These are phyloP conservation scores for Rhododendron vialii DNA, from an alignment of 148 eudicot genomes.

Conservation along the genomic window DNA sequence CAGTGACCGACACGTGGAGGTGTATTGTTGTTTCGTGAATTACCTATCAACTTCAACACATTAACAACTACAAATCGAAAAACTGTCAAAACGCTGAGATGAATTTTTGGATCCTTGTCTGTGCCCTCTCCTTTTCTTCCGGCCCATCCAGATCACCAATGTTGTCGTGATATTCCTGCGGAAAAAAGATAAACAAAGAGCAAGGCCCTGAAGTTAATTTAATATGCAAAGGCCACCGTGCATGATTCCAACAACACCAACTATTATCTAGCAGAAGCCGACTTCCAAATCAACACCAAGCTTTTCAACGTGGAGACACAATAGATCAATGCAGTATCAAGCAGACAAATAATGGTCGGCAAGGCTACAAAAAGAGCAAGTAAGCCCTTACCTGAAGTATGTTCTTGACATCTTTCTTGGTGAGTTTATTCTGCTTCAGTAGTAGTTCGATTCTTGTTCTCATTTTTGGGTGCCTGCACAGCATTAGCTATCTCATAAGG, in stretches of 20 bases:
- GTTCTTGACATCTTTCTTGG: constrained; percentile 70
- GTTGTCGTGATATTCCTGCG: constrained; percentile 88
- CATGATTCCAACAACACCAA: background rate
- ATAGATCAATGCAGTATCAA: background rate
- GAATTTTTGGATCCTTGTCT: constrained; percentile 48
- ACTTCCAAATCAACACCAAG: background rate
- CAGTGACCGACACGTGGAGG: no score
- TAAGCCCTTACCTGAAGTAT: constrained; percentile 66
- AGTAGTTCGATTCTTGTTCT: constrained; percentile 85
- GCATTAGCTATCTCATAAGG: background rate
- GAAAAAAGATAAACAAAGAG: background rate
- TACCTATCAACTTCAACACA: no score
- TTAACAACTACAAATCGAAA: background rate
- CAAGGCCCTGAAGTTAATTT: background rate
- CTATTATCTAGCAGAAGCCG: background rate
- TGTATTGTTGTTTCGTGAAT: no score
- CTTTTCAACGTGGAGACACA: background rate
- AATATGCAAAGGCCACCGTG: background rate
- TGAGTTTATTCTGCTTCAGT: constrained; percentile 85
- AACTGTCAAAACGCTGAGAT: background rate
- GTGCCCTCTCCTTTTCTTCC: constrained; percentile 92
- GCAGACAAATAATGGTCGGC: background rate
- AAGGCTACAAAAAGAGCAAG: background rate
- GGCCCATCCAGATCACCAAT: constrained; percentile 98
- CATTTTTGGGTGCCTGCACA: constrained; percentile 57